These are phyloP conservation scores for Breynia disticha DNA, from an alignment of 441 rosid species.

Conservation along the genomic window DNA sequence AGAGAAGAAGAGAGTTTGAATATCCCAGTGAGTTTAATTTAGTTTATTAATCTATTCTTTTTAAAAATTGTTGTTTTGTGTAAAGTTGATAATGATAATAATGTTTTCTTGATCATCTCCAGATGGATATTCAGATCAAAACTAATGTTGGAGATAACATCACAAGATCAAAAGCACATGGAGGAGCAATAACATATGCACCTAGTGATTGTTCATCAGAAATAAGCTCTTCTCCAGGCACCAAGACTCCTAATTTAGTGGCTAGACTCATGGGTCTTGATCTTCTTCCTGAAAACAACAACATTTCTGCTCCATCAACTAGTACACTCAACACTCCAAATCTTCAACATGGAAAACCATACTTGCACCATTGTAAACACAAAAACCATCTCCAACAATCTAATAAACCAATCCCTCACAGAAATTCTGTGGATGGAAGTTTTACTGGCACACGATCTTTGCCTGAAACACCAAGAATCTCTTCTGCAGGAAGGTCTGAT, in stretches of 20 bases:
- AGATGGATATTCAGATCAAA: slow-evolving; percentile 73
- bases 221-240: slow-evolving; percentile 51
- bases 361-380: neutral
- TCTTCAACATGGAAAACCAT: neutral
- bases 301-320: slow-evolving; percentile 34
- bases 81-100: slow-evolving; percentile 18
- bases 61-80: slow-evolving; percentile 12
- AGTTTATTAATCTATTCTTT: neutral
- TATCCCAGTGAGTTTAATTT: slow-evolving; percentile 36
- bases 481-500: slow-evolving; percentile 63
- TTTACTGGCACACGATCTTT: slow-evolving; percentile 46
- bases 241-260: slow-evolving; percentile 74
- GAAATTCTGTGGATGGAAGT: slow-evolving; percentile 28
- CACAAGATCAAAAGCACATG: slow-evolving; percentile 25
- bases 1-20: slow-evolving; percentile 31
- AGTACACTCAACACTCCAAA: slow-evolving; percentile 18
- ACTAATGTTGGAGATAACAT: slow-evolving; percentile 24
- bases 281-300: slow-evolving; percentile 48
- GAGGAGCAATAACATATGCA: slow-evolving; percentile 15
- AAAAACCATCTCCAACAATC: neutral
- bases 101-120: slow-evolving; percentile 4
- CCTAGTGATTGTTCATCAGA: slow-evolving; percentile 37
- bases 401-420: slow-evolving; percentile 15
- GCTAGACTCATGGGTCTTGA: slow-evolving; percentile 97
- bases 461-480: slow-evolving; percentile 77